phyloP scores from a whole-genome alignment of 2,329 filamentous ascomycete species.

The Sarocladium brachiariae region DNA sequence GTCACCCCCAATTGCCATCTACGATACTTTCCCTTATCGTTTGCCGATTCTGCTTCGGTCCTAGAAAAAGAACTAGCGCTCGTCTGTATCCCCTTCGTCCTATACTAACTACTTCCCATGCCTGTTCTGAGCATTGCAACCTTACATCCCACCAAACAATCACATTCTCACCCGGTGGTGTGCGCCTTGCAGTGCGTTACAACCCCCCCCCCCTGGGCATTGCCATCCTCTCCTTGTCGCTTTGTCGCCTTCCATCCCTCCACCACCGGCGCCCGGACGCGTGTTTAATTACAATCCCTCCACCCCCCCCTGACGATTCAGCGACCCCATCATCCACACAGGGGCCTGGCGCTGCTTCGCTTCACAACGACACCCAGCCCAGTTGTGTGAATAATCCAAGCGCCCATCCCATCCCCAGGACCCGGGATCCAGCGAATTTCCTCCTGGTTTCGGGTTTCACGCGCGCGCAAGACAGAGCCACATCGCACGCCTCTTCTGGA shows the following conservation, averaged over 20 bases:
- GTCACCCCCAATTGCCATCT: neutral
- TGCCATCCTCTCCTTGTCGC: neutral
- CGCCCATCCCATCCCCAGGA: neutral
- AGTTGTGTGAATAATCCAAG: neutral
- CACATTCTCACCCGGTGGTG: too few relatives aligned
- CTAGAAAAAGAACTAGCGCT: neutral
- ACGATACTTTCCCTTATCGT: neutral
- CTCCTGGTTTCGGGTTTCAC: constrained; percentile 5
- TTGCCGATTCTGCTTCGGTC: too few relatives aligned
- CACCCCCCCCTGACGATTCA: constrained; percentile 10
- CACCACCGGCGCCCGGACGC: constrained; percentile 18
- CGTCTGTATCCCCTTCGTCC: neutral
- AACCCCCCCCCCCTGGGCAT: neutral
- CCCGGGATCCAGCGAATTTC: constrained; percentile 5
- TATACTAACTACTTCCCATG: too few relatives aligned
- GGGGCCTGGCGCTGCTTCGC: constrained; percentile 5
- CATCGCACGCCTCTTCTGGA: neutral
- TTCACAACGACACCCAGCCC: neutral
- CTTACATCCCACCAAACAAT: too few relatives aligned
- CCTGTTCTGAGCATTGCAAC: too few relatives aligned
- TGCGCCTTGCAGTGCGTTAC: constrained; percentile 1
- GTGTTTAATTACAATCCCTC: constrained; percentile 26
- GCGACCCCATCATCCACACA: neutral
- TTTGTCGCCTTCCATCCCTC: neutral
- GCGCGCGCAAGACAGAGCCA: constrained; percentile 4